Base-by-base conservation (phyloP, 805 yeast species). In the Ogataea paradorogensis region DNA sequence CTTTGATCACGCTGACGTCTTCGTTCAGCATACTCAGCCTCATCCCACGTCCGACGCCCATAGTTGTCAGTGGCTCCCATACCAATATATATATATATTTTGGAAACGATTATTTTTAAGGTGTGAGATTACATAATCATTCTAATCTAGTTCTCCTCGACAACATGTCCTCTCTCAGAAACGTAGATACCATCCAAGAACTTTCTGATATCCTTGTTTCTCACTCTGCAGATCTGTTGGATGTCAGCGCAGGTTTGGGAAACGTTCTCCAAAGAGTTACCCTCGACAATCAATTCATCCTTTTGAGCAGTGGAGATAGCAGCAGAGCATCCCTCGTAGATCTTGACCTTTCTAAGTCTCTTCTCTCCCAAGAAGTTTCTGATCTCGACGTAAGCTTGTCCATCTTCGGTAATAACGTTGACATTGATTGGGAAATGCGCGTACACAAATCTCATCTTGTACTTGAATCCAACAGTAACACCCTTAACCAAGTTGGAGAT, bases 351-450 rank as follows among this genome's bases (percentile, higher is more conserved):
- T 82, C 98, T 87, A 56, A 90, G 95, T 74, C 87, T 81, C 84
- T 89, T 93, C 81, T 93, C 98, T 77, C 99, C 99, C 76, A 93
- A 82, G 84, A 87, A 93, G 80, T 93, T 93, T 86, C 98, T 90
- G 80, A 93, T 90, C 79, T 93, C 98, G 61, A 90, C 84, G 66
- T 65, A 79, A 51, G 77, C 71, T 41, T 69, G 62, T 58, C 86
- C 87, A 45, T 91, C 91, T 63, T 78, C 75, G 56, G 84, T 88
- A 67, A 85, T 69, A 58, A 89, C 71, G 80, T 90, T 91, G 59
- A 93, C 96, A 76, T 93, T 93, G 76, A 95, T 93, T 71, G 99
- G 99, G 95, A 93, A 93, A 87, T 93, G 99, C 82, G 99, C 99
- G 70, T 91, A 95, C 56, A 93, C 99, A 73, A 88, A 90, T 80